Evolutionary conservation across 805 yeast genomes (phyloP), one percentile per base, ranked within the genome.

Genomic region (Lipomyces starkeyi): DNA sequence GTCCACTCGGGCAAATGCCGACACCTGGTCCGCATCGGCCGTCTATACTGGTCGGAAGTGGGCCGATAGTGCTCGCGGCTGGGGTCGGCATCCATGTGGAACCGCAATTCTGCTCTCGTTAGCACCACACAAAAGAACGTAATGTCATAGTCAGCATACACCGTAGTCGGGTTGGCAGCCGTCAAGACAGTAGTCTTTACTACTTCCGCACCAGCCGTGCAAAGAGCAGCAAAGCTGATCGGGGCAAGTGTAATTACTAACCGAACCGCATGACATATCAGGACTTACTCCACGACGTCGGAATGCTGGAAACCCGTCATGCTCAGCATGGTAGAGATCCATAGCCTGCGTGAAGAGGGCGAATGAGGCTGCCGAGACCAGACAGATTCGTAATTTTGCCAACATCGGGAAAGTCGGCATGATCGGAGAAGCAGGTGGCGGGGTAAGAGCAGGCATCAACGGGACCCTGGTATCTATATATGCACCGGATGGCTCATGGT

Each of bases 101-200:
- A 14, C 54, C 58, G 22, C 37, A 59, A 29, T 27, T 60, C 43
- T 27, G 32, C n/a, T 20, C 25, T 32, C n/a, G 54, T 37, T 57
- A 34, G 54, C 56, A 47, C n/a, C n/a, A 32, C 7, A 17, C 32
- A 43, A 14, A 14, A 49, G 61, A 60, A 34, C 60, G 59, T 17
- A 32, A 56, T 17, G 7, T 14, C 22, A 11, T 27, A 40, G 22
- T 17, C 13, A 52, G 11, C 27, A 13, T 9, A 52, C 49, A 7
- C 70, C 68, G 55, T 47, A 67, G 32, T 14, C 68, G 32, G 57
- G 20, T 55, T 67, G 70, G 47, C 70, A 67, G 32, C 70, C 68
- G 5, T 59, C 43, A 14, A 58, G 52, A 34, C 70, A 67, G 53
- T 67, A 64, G 52, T 58, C 65, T 4, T 27, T 20, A 22, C 40